A percentile compares a stretch with the other conserved stretches of the same genome.
Conservation (phyloP, 768 basidiomycete genomes). For the Lactarius pseudohatsudake region DNA sequence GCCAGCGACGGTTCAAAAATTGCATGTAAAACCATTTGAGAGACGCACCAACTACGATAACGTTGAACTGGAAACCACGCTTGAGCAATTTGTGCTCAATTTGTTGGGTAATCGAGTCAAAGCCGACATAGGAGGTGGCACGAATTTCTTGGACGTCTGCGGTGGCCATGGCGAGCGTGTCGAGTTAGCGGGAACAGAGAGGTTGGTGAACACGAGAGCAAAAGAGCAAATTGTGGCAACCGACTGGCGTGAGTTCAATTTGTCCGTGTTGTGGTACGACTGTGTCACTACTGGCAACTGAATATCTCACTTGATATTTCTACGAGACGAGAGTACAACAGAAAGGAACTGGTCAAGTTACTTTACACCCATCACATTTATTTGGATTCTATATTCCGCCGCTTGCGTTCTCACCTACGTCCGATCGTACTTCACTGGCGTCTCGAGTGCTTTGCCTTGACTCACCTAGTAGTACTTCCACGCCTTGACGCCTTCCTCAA, state of each 20-base stretch:
- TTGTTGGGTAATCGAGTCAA: slow-evolving; percentile 96
- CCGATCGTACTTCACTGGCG: background rate
- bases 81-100: slow-evolving; percentile 99
- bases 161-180: slow-evolving; percentile 26
- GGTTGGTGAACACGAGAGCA: slow-evolving; percentile 2
- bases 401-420: slow-evolving; percentile 16
- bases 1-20: background rate
- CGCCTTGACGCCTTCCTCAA: slow-evolving; percentile 20
- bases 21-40: background rate
- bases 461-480: background rate
- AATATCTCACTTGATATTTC: background rate
- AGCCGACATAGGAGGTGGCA: slow-evolving; percentile 92
- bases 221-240: background rate
- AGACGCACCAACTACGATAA: slow-evolving; percentile 88
- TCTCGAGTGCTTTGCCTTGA: slow-evolving; percentile 1
- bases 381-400: slow-evolving; percentile 18
- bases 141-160: slow-evolving; percentile 67
- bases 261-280: slow-evolving; percentile 23
- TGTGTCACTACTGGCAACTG: background rate
- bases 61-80: slow-evolving; percentile 99
- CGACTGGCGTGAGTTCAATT: slow-evolving; percentile 21
- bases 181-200: background rate
- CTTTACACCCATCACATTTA: background rate
- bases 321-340: background rate
- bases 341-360: background rate